Evolutionary conservation across 2,329 filamentous ascomycete species (phyloP).

Genomic region (Colletotrichum sp.): DNA sequence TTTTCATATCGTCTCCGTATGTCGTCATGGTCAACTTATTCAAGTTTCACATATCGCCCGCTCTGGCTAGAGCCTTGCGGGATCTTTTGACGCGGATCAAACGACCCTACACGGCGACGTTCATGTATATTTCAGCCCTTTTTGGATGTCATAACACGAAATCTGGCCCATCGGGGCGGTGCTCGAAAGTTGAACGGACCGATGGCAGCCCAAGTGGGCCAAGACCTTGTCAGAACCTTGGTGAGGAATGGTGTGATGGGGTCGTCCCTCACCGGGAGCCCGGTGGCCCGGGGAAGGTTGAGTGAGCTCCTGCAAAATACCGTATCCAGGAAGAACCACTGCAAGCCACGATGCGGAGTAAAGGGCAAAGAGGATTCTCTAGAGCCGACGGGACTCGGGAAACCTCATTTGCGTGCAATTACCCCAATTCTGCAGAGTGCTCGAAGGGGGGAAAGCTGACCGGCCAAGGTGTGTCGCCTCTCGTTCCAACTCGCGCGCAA

Average conservation of each 20-base stretch:
- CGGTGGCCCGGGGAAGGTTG: background rate
- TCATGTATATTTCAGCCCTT: background rate
- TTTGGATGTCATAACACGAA: background rate
- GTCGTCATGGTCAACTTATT: background rate
- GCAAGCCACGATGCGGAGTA: background rate
- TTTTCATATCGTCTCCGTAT: background rate
- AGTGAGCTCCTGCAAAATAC: background rate
- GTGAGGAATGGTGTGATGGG: background rate
- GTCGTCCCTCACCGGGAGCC: background rate
- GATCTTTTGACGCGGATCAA: background rate
- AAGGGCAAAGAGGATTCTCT: background rate
- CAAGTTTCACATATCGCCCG: background rate
- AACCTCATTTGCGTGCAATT: slow-evolving; percentile 2
- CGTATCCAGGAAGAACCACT: background rate
- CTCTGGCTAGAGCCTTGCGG: background rate
- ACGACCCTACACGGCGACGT: background rate
- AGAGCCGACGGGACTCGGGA: background rate
- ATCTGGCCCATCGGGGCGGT: background rate
- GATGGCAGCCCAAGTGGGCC: background rate
- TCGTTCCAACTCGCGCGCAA: background rate
- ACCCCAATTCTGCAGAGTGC: background rate
- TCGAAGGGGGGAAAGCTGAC: background rate
- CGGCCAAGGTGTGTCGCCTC: background rate
- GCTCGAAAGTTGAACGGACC: background rate
- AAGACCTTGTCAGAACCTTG: background rate